A percentile compares a stretch with the other conserved stretches of the same genome.
These are phyloP conservation scores for Taphrina betulina DNA, from an alignment of 1,139 yeast species.

Conservation along the genomic window DNA sequence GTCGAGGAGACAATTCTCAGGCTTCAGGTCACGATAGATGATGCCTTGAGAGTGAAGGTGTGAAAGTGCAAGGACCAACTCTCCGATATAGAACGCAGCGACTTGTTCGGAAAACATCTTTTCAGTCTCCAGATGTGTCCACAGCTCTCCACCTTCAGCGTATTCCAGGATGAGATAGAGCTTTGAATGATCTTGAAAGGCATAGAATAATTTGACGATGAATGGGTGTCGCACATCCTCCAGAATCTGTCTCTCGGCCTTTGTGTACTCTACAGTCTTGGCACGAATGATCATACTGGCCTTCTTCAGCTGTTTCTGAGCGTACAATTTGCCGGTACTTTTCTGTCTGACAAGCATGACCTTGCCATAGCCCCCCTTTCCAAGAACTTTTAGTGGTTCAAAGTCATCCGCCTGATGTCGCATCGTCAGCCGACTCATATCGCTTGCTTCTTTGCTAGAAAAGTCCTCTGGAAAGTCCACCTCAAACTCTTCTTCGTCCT, in stretches of 20 bases:
- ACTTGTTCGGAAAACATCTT: conserved; percentile 77
- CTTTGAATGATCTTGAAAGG: conserved; percentile 96
- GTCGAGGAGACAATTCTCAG: conserved; percentile 87
- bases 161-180: conserved; percentile 98
- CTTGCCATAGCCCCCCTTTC: conserved; percentile 89
- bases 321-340: conserved; percentile 67
- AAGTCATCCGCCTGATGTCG: conserved; percentile 55
- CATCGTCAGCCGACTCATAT: conserved; percentile 41
- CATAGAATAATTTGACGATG: conserved; percentile 82
- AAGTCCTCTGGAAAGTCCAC: conserved; percentile 13
- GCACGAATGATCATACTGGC: conserved; percentile 63
- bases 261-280: conserved; percentile 58
- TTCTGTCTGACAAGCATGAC: conserved; percentile 73
- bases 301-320: conserved; percentile 84
- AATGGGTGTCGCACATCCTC: conserved; percentile 91
- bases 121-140: conserved; percentile 98
- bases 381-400: conserved; percentile 75
- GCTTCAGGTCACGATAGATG: conserved; percentile 90
- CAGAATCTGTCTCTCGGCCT: conserved; percentile 68
- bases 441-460: conserved; percentile 22
- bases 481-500: conserved; percentile 21
- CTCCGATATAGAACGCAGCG: conserved; percentile 92
- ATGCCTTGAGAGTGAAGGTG: conserved; percentile 95
- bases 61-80: conserved; percentile 83
- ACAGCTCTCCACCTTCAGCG: conserved; percentile 94